Conservation (phyloP, 257 asterid species). For the Phtheirospermum japonicum region DNA sequence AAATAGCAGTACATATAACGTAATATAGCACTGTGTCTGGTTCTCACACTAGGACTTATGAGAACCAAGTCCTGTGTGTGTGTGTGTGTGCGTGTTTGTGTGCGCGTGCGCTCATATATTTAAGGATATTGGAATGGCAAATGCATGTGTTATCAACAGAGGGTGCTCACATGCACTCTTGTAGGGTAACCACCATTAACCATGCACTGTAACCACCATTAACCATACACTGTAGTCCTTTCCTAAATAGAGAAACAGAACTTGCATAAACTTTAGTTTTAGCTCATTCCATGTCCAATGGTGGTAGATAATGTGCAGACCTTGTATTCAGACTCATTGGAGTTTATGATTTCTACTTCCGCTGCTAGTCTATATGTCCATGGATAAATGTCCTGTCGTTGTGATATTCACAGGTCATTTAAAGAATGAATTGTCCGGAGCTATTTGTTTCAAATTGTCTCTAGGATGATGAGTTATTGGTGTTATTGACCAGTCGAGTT, state of each 20-base stretch:
- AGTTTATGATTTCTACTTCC: not conserved
- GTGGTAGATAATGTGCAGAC: not conserved
- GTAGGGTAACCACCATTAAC: not conserved
- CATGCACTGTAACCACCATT: too few relatives aligned
- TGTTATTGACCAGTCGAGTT: slow-evolving; percentile 1
- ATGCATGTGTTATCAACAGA: not conserved
- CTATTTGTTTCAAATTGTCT: not conserved
- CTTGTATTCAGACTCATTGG: not conserved
- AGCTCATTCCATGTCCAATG: not conserved
- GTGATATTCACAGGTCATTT: too few relatives aligned
- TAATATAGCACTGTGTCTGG: too few relatives aligned
- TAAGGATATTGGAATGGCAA: not conserved
- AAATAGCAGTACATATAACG: too few relatives aligned
- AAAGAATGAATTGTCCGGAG: too few relatives aligned
- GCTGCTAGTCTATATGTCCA: not conserved
- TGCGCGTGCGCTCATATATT: not conserved
- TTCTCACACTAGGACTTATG: too few relatives aligned
- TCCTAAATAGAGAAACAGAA: too few relatives aligned
- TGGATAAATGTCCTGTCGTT: not conserved
- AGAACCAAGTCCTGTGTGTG: too few relatives aligned
- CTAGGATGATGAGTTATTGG: slow-evolving; percentile 6
- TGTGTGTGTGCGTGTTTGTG: too few relatives aligned
- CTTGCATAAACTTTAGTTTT: too few relatives aligned
- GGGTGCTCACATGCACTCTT: slow-evolving; percentile 8
- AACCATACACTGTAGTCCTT: too few relatives aligned